A percentile compares a stretch with the other conserved stretches of the same genome.
Evolutionary conservation across 1,139 yeast genomes (phyloP).

Genomic region (Pichia sp.): DNA sequence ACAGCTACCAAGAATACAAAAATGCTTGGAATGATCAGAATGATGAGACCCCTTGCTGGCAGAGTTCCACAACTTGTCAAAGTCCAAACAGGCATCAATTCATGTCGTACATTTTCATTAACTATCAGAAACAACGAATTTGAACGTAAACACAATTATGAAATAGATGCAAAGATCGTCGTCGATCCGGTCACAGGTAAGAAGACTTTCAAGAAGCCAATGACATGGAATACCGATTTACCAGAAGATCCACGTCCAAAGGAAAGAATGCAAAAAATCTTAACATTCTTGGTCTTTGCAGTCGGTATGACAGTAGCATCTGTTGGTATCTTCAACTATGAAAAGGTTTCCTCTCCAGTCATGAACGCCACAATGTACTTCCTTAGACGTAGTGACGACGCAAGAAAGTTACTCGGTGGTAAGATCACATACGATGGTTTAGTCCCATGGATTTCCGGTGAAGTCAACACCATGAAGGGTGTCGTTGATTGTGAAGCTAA

Average conservation of each 20-base stretch:
- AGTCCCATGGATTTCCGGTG: slow-evolving; percentile 91
- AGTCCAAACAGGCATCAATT: neutral
- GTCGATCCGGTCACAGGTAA: slow-evolving; percentile 25
- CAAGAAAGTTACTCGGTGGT: slow-evolving; percentile 66
- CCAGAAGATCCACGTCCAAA: slow-evolving; percentile 62
- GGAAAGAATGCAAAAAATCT: slow-evolving; percentile 36
- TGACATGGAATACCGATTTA: slow-evolving; percentile 62
- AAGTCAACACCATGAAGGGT: slow-evolving; percentile 80
- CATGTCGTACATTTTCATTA: slow-evolving; percentile 7
- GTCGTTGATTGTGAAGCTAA: slow-evolving; percentile 68
- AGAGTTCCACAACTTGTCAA: neutral
- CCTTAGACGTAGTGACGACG: slow-evolving; percentile 71
- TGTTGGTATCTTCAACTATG: slow-evolving; percentile 82
- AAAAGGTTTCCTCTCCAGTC: slow-evolving; percentile 84
- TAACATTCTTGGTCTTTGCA: slow-evolving; percentile 58
- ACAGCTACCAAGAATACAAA: neutral
- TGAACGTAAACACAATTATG: slow-evolving; percentile 15
- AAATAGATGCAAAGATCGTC: slow-evolving; percentile 20
- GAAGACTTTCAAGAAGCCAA: slow-evolving; percentile 36
- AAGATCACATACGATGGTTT: slow-evolving; percentile 67
- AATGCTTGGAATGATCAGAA: neutral
- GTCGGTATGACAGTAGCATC: slow-evolving; percentile 65
- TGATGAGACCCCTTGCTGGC: neutral
- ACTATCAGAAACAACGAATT: neutral
- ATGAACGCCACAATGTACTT: slow-evolving; percentile 86